Conservation (phyloP, 441 rosid species). For the Arabidopsis hybrid region DNA sequence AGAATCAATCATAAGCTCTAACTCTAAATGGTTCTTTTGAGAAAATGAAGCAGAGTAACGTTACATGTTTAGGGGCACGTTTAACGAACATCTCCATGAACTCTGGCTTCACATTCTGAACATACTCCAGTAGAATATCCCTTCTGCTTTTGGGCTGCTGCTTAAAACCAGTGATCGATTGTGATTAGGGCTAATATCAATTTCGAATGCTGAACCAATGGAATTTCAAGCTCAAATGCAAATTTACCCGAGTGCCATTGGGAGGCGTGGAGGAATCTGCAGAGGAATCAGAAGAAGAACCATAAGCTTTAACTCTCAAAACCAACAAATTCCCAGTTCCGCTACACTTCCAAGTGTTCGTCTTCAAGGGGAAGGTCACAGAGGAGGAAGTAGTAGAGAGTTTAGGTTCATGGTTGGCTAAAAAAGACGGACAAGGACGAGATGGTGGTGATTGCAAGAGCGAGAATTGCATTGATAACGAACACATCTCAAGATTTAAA, state of each 20-base stretch:
- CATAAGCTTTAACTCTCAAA: constrained; percentile 62
- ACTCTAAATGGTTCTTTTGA: background rate
- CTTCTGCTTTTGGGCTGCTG: constrained; percentile 72
- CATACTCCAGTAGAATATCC: constrained; percentile 92
- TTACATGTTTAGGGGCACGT: constrained; percentile 90
- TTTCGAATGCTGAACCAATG: background rate
- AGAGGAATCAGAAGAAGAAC: constrained; percentile 55
- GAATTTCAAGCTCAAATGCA: background rate
- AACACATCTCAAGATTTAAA: constrained; percentile 52
- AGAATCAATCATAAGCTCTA: background rate
- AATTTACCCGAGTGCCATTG: constrained; percentile 69
- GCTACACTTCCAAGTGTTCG: background rate
- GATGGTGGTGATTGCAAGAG: constrained; percentile 45
- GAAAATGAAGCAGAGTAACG: constrained; percentile 11
- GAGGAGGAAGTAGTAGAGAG: constrained; percentile 46
- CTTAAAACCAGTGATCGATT: too few species aligned
- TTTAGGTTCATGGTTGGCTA: constrained; percentile 45
- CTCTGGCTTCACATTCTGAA: constrained; percentile 93
- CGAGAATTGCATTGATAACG: constrained; percentile 52
- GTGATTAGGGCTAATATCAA: too few species aligned
- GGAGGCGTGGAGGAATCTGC: constrained; percentile 49
- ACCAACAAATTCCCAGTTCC: constrained; percentile 42
- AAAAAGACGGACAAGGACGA: constrained; percentile 41
- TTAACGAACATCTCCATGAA: constrained; percentile 93
- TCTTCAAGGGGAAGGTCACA: constrained; percentile 48